Evolutionary conservation across 768 basidiomycete species (phyloP), one percentile per base, ranked within the genome.

Genomic region (Tremella mesenterica): DNA sequence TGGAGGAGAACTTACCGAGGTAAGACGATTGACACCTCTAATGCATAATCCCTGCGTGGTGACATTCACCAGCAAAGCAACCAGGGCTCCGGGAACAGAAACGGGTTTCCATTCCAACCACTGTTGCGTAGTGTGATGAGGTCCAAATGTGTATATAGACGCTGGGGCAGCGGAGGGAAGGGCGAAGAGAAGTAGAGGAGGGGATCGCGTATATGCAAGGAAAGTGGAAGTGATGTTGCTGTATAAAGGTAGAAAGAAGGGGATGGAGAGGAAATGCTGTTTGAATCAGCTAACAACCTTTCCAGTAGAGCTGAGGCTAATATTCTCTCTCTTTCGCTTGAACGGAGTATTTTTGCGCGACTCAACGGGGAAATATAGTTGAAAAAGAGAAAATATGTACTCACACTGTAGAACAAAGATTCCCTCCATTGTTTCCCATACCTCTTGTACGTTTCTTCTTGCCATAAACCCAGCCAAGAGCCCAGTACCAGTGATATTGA

Each of bases 381-480:
- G n/a, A n/a, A n/a, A n/a, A n/a, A n/a, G n/a, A n/a, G n/a, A 8
- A 27, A 38, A 33, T 10, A 36, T 20, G 14, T 43, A 56, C 79
- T 44, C 65, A 88, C 87, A 28, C 83, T 85, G 69, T 89, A 91
- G 65, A 91, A 89, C 2, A 89, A 77, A 2, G 83, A 83, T 71
- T 89, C 88, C 61, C 79, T 81, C 88, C 88, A 91, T 36, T 63
- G 81, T 0, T 83, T 83, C 0, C 87, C 87, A 59, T 86, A 86
- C 39, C 73, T 77, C 50, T 72, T 76, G 69, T 85, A 91, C 7
- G 86, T 88, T 50, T 76, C 76, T 67, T 89, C 86, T 76, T 89
- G 87, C 31, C 86, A 74, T 23, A 85, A 66, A 1, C 88, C 88
- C 38, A 86, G 77, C 4, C 81, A 70, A 0, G 82, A 85, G 0